Conservation (phyloP, 371 early-diverging fungal species). For the Mortierella polycephala region DNA sequence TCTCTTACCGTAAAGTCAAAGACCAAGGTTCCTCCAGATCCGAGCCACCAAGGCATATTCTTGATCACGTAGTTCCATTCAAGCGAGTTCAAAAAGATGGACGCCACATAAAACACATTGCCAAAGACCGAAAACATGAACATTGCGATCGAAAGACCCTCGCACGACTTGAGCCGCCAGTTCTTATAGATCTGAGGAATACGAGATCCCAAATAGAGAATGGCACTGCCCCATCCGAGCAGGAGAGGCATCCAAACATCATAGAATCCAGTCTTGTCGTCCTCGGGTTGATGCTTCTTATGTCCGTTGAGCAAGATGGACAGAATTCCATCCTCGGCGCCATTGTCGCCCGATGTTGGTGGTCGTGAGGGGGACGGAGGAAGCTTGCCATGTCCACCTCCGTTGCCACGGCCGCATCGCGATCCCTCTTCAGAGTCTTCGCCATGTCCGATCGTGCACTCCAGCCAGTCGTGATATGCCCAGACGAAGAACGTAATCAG, state of each 20-base stretch:
- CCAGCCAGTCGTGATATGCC: conserved; percentile 47
- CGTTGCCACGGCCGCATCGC: conserved; percentile 38
- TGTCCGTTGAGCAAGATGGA: conserved; percentile 2
- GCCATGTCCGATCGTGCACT: conserved; percentile 47
- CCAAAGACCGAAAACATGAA: conserved; percentile 86
- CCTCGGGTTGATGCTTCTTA: conserved; percentile 16
- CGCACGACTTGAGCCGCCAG: conserved; percentile 73
- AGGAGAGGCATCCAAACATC: conserved; percentile 15
- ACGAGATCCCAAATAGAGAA: conserved; percentile 63
- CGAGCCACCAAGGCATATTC: conserved; percentile 66
- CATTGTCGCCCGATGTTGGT: conserved; percentile 6
- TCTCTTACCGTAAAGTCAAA: conserved; percentile 66
- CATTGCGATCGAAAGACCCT: conserved; percentile 82
- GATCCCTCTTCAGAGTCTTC: conserved; percentile 28
- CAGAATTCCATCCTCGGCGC: conserved; percentile 3
- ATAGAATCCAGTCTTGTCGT: conserved; percentile 33
- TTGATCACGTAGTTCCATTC: conserved; percentile 58
- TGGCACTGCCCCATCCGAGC: conserved; percentile 40
- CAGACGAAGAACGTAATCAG: conserved; percentile 31
- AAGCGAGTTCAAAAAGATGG: conserved; percentile 62
- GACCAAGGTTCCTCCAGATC: conserved; percentile 58
- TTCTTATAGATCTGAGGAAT: conserved; percentile 88
- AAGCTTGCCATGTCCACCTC: conserved; percentile 41
- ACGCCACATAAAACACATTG: conserved; percentile 75
- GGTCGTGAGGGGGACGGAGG: conserved; percentile 26